Base-by-base conservation (phyloP, 2,329 filamentous ascomycete genomes). In the Colletotrichum brevisporum region DNA sequence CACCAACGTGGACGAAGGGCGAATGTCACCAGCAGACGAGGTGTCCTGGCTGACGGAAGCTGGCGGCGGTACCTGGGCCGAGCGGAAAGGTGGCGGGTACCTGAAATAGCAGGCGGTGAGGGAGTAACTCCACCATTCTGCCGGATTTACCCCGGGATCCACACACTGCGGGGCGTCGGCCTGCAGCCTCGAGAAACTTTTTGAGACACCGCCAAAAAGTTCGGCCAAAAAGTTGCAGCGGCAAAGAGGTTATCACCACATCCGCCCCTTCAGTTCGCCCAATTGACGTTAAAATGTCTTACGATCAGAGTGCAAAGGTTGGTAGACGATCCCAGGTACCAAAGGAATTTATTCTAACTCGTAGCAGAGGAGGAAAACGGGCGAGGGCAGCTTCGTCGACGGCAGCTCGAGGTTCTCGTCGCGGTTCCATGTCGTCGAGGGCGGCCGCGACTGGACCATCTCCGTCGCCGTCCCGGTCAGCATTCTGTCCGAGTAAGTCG, bases 401-500 rank as follows among this genome's bases (percentile, higher is more conserved):
- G 55, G 21, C 21, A 24, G 68, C 18, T 36, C 31, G 31, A 36
- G 31, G 9, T 91, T 92, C 4, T 90, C 89, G 5, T 89, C 91
- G 9, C 82, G 91, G 45, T 95, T 94, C 80, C 84, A 86, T 58
- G 90, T 85, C 31, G 8, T 36, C 0, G 84, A 76, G n/a, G 80
- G 86, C 53, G 90, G 91, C 43, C 85, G 93, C 72, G 82, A 88
- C 43, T 93, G 91, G 86, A 96, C 94, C 0, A 78, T 96, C 18
- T 95, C 91, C 50, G 86, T 96, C 41, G 94, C 94, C 4, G 80
- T 97, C 36, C 92, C 94, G 1, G 92, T 91, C 41, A 95, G 92
- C 76, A 89, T 96, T 52, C 86, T 95, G 65, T 85, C 90, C 66
- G 93, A 92, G 92, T 94, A 82, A 70, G 83, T 79, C 43, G 31